Base-by-base conservation (phyloP, 495 filamentous ascomycete genomes). In the Aspergillus nanangensis region DNA sequence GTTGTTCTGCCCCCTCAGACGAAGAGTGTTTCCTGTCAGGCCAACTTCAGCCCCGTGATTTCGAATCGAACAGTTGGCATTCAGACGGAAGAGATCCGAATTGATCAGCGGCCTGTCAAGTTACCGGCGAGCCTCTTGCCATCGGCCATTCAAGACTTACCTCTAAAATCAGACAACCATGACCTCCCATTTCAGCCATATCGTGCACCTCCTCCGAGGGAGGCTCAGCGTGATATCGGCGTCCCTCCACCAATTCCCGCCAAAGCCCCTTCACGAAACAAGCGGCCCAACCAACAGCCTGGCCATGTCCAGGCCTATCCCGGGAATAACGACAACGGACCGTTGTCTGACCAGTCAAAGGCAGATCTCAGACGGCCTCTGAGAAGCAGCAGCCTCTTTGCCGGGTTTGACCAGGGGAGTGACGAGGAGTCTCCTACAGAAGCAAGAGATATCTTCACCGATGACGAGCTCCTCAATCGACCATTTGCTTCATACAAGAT, bases 81-180 rank as follows among this genome's bases (percentile, higher is more conserved):
- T 34, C 94, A 98, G 71, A 98, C 93, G 8, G 90, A 96, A 45
- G 83, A 86, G 49, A 95, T 96, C 49, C 72, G 82, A 35, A 74
- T 90, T 14, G 90, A 91, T 60, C 78, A 77, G 66, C 77, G 89
- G 42, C 71, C 84, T 21, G 75, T 82, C 33, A 86, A 79, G 56
- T 66, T 96, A 14, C 87, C 88, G 17, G 78, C 85, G 1, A 84
- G 90, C 57, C 72, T 96, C 39, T 78, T 87, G 24, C 84, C 90
- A 3, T 89, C 87, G 7, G 75, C 83, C 14, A 74, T 74, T 47
- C 65, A 63, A 36, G 69, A 70, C 37, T 33, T 66, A 29, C 64
- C 66, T n/a, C 42, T 56, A 21, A 50, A 39, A n/a, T 40, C 50
- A 19, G 47, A 54, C 45, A 15, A 52, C 21, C 49, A 53, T n/a